Evolutionary conservation across 2,329 filamentous ascomycete species (phyloP).

Genomic region (Periconia macrospinosa): DNA sequence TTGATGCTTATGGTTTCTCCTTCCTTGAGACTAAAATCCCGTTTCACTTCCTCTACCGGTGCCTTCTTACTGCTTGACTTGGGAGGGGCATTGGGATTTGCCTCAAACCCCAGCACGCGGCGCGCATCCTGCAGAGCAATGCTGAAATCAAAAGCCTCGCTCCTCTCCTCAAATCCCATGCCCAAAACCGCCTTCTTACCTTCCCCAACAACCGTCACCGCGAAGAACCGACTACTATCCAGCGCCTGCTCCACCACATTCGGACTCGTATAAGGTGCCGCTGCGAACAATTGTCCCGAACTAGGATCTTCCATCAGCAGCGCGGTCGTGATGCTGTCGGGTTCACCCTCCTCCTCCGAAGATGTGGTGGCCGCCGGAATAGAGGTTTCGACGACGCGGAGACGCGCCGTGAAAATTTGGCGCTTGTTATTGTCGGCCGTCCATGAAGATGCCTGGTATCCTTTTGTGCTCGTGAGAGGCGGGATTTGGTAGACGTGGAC

Average conservation of each 20-base stretch:
- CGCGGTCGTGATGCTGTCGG: slow-evolving; percentile 68
- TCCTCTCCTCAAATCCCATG: slow-evolving; percentile 84
- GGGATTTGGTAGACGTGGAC: slow-evolving; percentile 90
- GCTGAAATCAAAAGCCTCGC: slow-evolving; percentile 83
- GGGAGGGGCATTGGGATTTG: slow-evolving; percentile 30
- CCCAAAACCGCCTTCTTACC: slow-evolving; percentile 78
- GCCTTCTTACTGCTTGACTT: slow-evolving; percentile 38
- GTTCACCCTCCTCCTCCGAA: slow-evolving; percentile 35
- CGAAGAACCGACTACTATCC: slow-evolving; percentile 84
- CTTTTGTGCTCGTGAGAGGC: slow-evolving; percentile 74
- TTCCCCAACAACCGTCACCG: slow-evolving; percentile 75
- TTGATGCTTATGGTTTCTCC: slow-evolving; percentile 87
- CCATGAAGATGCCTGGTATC: slow-evolving; percentile 78
- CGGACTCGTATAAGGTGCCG: slow-evolving; percentile 71
- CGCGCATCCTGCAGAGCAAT: slow-evolving; percentile 78
- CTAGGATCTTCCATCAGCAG: slow-evolving; percentile 77
- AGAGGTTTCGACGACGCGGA: slow-evolving; percentile 78
- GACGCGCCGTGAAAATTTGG: slow-evolving; percentile 82
- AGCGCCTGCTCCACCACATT: slow-evolving; percentile 74
- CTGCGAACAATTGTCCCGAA: slow-evolving; percentile 77
- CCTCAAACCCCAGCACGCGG: slow-evolving; percentile 66
- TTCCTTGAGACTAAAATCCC: slow-evolving; percentile 83
- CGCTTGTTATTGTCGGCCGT: slow-evolving; percentile 66
- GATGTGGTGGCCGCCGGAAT: slow-evolving; percentile 40
- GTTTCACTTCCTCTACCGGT: slow-evolving; percentile 56